Evolutionary conservation across 2,329 filamentous ascomycete species (phyloP), one percentile per base, ranked within the genome.

Genomic region (Fusarium tjaetaba): DNA sequence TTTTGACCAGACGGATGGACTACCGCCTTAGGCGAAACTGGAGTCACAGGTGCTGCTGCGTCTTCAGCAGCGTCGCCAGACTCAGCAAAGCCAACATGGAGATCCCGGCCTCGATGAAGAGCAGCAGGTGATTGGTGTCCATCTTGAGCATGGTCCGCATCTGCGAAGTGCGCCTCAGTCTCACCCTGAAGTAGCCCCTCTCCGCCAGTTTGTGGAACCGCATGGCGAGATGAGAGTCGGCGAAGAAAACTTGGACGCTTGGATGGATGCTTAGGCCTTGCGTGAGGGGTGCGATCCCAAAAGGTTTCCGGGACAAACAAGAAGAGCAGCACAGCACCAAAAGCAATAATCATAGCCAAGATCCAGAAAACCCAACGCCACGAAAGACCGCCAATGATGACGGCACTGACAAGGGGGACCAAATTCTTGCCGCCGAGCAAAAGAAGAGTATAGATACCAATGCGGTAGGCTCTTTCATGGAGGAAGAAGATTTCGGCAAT

Each of bases 291-390:
- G 53, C 96, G 88, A 81, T 98, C 95, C 96, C 96, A 98, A 75
- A 97, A 98, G 0, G 95, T 97, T 83, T 98, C 96, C 0, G 96
- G 96, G 1, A 97, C 94, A 76, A 97, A 97, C 67, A 98, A 86
- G 80, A 97, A 97, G 3, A 98, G 86, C 6, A 97, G 84, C 26
- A 89, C 80, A 42, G 91, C 88, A 68, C 91, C 91, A 53, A 94
- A 88, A 0, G 87, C 94, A 39, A 95, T 93, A 15, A 97, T 85
- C 7, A 97, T 93, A 2, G 95, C 90, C 51, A 97, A 91, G 62
- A 97, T 91, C 92, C 93, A 97, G 76, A 97, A 97, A 0, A 94
- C 93, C 95, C 94, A 97, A 81, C 94, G 91, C 96, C 96, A 98
- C 89, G 42, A 95, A 82, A 5, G 87, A 85, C 70, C 56, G 24